Evolutionary conservation across 1,139 yeast species (phyloP), one percentile per base, ranked within the genome.

Genomic region (Hansenula sp.): DNA sequence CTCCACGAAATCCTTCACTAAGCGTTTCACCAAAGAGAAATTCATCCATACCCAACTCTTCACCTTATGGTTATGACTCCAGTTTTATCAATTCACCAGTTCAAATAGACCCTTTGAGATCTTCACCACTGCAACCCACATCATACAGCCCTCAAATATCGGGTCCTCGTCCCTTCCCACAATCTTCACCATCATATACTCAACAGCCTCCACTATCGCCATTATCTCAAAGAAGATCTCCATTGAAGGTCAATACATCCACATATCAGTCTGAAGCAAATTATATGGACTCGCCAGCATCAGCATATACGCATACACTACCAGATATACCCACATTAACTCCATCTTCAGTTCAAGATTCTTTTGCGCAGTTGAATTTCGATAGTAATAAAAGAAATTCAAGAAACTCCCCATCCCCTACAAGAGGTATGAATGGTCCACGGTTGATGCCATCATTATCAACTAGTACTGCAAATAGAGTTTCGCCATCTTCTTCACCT

Each of bases 291-390:
- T 20, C 35, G 2, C 16, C 29, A 25, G 4, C 35, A 3, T 17
- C 35, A 6, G 7, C 13, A 12, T 24, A 24, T 24, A 33, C 29
- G 3, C 35, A 33, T 3, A 20, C 27, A 2, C 33, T 53, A 5
- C 58, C 56, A 5, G 58, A 53, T 39, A 48, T 51, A 3, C 56
- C 56, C 6, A 44, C 36, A 2, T 32, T 46, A 16, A 47, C 52
- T 1, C 53, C 42, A 9, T 7, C 34, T 2, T 13, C 37, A 13
- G 17, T 26, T 6, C 33, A 29, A 8, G 27, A 41, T 19, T 13
- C 39, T 6, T 22, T 20, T 4, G 18, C 37, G 11, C 29, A 38
- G 2, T 18, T 42, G 1, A 32, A 37, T 7, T 22, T 21, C 20
- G n/a, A 16, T 2, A n/a, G n/a, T n/a, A 41, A 43, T 11, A 40